Evolutionary conservation across 139 green algal species (phyloP).

Genomic region (Coelastrella sp.): DNA sequence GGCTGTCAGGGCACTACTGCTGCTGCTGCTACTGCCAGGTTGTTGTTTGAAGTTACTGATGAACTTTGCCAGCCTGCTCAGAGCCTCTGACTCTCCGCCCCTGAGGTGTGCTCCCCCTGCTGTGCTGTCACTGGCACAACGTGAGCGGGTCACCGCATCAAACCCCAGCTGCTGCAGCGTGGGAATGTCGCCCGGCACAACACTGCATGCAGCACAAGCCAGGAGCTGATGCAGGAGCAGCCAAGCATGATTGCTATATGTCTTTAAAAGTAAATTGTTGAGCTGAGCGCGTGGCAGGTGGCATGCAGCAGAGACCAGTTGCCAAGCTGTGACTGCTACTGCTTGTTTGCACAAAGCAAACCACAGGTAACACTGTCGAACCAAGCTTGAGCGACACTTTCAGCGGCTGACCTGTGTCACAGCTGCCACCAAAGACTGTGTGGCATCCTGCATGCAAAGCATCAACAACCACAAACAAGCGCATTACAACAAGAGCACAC

Average conservation of each 20-base stretch:
- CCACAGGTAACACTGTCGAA: too few species aligned
- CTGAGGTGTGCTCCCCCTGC: not conserved
- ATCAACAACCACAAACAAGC: not conserved
- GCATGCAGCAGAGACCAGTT: too few species aligned
- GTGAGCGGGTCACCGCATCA: not conserved
- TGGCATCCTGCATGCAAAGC: not conserved
- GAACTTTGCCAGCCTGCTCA: conserved; percentile 73
- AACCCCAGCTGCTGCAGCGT: conserved; percentile 76
- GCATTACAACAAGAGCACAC: not conserved
- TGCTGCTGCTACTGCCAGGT: not conserved
- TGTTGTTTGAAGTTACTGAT: conserved; percentile 45
- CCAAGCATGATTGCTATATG: not conserved
- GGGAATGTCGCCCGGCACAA: conserved; percentile 60
- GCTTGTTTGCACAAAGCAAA: too few species aligned
- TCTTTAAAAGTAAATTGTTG: too few species aligned
- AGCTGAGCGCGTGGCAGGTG: too few species aligned
- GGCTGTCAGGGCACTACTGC: not conserved
- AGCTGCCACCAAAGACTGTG: not conserved
- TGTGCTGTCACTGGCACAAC: not conserved
- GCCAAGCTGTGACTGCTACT: too few species aligned
- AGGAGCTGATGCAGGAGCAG: not conserved
- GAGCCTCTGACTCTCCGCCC: conserved; percentile 80
- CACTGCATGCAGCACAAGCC: not conserved
- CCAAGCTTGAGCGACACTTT: too few species aligned
- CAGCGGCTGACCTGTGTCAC: too few species aligned